Base-by-base conservation (phyloP, 2,329 filamentous ascomycete species). In the Didymella sp. region DNA sequence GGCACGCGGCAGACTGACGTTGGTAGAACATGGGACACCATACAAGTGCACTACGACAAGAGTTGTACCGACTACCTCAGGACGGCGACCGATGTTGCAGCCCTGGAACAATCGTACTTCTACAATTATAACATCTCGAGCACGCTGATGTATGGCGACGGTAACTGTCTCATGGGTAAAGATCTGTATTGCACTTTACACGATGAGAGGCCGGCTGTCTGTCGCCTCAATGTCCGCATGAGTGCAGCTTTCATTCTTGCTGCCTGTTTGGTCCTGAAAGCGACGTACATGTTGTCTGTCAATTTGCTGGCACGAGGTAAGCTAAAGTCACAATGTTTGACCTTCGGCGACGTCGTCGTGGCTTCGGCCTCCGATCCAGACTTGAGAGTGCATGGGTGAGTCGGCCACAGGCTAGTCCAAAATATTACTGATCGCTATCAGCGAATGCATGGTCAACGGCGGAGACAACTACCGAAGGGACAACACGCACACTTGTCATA, bases 361-460 rank as follows among this genome's bases (percentile, higher is more conserved):
- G 69, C 70, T 13, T 70, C 71, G 9, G 67, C 68, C 3, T 66
- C 66, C 4, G 41, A 72, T 35, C 51, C 63, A 17, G 67, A 73
- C 17, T 52, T 73, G 13, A 64, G 62, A n/a, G 62, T 74, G 2
- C 65, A 69, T 44, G 68, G 69, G 60, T 66, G 47, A 22, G 15
- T 24, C 21, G 2, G 31, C 11, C 6, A 17, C 15, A 7, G 15
- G 6, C 13, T 2, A 22, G 0, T 41, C 30, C 27, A 2, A 24
- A 4, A 27, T 25, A 15, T 25, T 33, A 27, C 44, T 62, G 33
- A 58, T 35, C 24, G 12, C 2, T 31, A 8, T 15, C 13, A 70
- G 65, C 8, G 71, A 73, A 47, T 73, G 70, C 28, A 67, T 74
- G 65, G 70, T 73, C n/a, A 71, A 74, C 35, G 68, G 68, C 2